Evolutionary conservation across 2,329 filamentous ascomycete genomes (phyloP).

Genomic region (Diaporthe helianthi): DNA sequence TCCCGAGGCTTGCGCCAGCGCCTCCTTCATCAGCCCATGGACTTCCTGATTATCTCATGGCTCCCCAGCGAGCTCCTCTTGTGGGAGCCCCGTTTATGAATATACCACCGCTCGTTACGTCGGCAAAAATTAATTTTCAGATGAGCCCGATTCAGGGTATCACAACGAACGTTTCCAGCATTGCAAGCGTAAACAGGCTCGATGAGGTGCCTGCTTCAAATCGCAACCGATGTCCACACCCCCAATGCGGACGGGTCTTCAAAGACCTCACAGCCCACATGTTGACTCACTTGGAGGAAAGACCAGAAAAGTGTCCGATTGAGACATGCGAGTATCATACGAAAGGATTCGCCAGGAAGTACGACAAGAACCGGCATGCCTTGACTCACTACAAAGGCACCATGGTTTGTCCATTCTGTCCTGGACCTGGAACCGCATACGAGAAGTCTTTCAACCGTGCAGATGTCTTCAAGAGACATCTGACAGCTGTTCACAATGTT

Average conservation of each 20-base stretch:
- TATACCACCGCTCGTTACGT: slow-evolving; percentile 26
- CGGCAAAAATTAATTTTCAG: slow-evolving; percentile 30
- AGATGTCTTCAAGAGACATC: slow-evolving; percentile 95
- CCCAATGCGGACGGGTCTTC: slow-evolving; percentile 65
- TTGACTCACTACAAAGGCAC: slow-evolving; percentile 97
- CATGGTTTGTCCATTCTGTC: slow-evolving; percentile 94
- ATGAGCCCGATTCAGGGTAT: slow-evolving; percentile 31
- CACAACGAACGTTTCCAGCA: slow-evolving; percentile 12
- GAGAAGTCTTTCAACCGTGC: slow-evolving; percentile 97
- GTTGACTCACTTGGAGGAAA: slow-evolving; percentile 92
- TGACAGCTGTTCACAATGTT: slow-evolving; percentile 91
- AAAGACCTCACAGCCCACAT: slow-evolving; percentile 84
- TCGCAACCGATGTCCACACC: slow-evolving; percentile 60
- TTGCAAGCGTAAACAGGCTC: slow-evolving; percentile 40
- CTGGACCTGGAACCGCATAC: slow-evolving; percentile 82
- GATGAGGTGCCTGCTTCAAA: slow-evolving; percentile 46
- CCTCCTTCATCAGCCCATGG: slow-evolving; percentile 35
- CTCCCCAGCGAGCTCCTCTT: slow-evolving; percentile 29
- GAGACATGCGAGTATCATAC: slow-evolving; percentile 90
- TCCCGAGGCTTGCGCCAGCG: slow-evolving; percentile 41
- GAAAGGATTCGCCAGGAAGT: slow-evolving; percentile 95
- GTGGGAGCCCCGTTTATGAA: slow-evolving; percentile 27
- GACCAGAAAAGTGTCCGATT: slow-evolving; percentile 96
- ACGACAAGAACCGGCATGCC: slow-evolving; percentile 97
- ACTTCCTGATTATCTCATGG: slow-evolving; percentile 27